Conservation (phyloP, 192 early-diverging fungal genomes). For the Umbelopsis isabellina region DNA sequence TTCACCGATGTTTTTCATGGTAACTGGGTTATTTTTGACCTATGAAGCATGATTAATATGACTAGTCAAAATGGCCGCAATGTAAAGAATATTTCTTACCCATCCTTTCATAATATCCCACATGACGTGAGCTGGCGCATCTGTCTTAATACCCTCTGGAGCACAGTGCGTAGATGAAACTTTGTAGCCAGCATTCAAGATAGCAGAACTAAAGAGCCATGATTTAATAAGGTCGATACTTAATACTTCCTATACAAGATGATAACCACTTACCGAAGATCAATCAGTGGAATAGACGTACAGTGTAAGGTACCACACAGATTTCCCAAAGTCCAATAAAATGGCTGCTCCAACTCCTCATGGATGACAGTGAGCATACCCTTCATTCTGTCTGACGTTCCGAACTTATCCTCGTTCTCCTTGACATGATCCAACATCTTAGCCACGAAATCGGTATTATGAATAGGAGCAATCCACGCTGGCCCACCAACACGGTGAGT, state of each 20-base stretch:
- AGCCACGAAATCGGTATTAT: constrained; percentile 82
- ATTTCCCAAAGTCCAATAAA: constrained; percentile 78
- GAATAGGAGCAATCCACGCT: constrained; percentile 83
- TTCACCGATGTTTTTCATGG: constrained; percentile 63
- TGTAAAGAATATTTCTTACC: constrained; percentile 26
- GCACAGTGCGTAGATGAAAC: constrained; percentile 86
- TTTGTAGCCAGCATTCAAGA: constrained; percentile 89
- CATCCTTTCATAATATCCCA: constrained; percentile 93
- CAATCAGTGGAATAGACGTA: constrained; percentile 68
- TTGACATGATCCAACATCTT: constrained; percentile 81
- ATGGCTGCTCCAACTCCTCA: constrained; percentile 77
- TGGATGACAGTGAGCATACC: constrained; percentile 94
- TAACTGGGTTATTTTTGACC: constrained; percentile 72
- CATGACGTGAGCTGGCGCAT: constrained; percentile 81
- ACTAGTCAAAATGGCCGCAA: too few species aligned
- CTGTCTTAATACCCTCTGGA: constrained; percentile 86
- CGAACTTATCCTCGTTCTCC: constrained; percentile 60
- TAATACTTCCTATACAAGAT: background rate
- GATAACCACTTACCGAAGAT: constrained; percentile 56
- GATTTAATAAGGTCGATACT: background rate
- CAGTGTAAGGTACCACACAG: constrained; percentile 76
- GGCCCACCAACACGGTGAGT: constrained; percentile 90
- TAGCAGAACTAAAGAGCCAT: constrained; percentile 68
- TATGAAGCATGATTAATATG: background rate
- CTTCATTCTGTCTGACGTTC: constrained; percentile 84